Conservation (phyloP, 108 stramenopile species). For the Bacterosira constricta region DNA sequence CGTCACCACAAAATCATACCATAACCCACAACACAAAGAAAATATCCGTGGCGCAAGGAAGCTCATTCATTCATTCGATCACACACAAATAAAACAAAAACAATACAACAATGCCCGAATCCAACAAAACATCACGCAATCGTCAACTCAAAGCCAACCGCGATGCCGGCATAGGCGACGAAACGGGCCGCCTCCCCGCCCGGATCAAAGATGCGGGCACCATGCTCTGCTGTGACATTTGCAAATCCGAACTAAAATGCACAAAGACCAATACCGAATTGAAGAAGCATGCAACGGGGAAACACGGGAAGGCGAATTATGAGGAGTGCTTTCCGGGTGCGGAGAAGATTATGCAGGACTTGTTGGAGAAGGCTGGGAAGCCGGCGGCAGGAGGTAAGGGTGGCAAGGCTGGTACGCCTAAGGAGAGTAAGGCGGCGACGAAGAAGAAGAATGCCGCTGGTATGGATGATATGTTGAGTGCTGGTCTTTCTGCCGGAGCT, state of each 20-base stretch:
- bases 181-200: slow-evolving; percentile 44
- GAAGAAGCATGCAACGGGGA: slow-evolving; percentile 49
- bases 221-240: slow-evolving; percentile 39
- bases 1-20: too few species aligned
- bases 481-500: slow-evolving; percentile 39
- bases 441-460: slow-evolving; percentile 40
- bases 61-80: not conserved
- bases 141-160: slow-evolving; percentile 48
- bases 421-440: slow-evolving; percentile 38
- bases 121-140: slow-evolving; percentile 19
- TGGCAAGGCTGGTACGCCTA: not conserved
- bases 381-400: slow-evolving; percentile 9
- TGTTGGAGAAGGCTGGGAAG: slow-evolving; percentile 20
- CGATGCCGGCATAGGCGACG: slow-evolving; percentile 60
- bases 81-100: not conserved
- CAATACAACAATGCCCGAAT: slow-evolving; percentile 32
- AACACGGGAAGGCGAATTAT: slow-evolving; percentile 51
- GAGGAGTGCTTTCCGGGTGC: slow-evolving; percentile 62
- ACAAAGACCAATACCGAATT: slow-evolving; percentile 68
- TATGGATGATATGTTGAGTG: slow-evolving; percentile 50
- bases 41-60: not conserved
- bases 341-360: slow-evolving; percentile 24
- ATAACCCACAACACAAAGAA: not conserved
- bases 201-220: slow-evolving; percentile 45
- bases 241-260: slow-evolving; percentile 47